phyloP scores from a whole-genome alignment of 2,329 filamentous ascomycete species.

The Cladosporium phlei region DNA sequence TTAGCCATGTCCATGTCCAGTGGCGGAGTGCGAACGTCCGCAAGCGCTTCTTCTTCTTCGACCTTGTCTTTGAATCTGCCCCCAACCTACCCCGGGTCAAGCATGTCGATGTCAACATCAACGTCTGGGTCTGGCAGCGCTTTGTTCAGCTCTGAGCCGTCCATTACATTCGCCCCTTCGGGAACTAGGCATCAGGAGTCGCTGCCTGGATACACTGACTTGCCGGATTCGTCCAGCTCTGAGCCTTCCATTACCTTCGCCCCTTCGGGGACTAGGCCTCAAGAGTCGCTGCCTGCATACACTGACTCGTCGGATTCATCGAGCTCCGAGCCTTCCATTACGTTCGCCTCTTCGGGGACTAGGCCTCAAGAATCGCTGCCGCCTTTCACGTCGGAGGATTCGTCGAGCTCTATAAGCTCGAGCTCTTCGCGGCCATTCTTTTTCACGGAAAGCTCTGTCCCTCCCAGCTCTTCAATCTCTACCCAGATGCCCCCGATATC shows the following conservation, averaged over 20 bases:
- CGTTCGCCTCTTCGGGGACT: too few relatives aligned
- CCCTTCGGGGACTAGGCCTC: background rate
- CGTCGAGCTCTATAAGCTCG: constrained; percentile 4
- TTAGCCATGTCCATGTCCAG: constrained; percentile 4
- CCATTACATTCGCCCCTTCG: background rate
- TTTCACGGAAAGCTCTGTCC: background rate
- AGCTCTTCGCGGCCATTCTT: background rate
- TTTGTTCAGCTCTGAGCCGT: constrained; percentile 4
- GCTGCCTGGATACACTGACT: background rate
- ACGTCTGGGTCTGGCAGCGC: background rate
- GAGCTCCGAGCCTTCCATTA: background rate
- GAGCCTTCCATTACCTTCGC: background rate
- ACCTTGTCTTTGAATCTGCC: background rate
- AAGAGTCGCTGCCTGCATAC: background rate
- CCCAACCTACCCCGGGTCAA: constrained; percentile 5
- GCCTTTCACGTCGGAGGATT: background rate
- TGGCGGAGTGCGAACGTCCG: background rate
- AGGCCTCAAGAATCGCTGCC: too few relatives aligned
- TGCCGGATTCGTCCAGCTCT: too few relatives aligned
- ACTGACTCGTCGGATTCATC: constrained; percentile 1
- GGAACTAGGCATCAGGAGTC: background rate
- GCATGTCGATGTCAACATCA: background rate
- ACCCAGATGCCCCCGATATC: background rate
- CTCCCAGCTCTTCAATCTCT: background rate
- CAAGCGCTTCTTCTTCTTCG: constrained; percentile 13